These are phyloP conservation scores for Paecilomyces sp. DNA, from an alignment of 2,329 filamentous ascomycete species.

Conservation along the genomic window DNA sequence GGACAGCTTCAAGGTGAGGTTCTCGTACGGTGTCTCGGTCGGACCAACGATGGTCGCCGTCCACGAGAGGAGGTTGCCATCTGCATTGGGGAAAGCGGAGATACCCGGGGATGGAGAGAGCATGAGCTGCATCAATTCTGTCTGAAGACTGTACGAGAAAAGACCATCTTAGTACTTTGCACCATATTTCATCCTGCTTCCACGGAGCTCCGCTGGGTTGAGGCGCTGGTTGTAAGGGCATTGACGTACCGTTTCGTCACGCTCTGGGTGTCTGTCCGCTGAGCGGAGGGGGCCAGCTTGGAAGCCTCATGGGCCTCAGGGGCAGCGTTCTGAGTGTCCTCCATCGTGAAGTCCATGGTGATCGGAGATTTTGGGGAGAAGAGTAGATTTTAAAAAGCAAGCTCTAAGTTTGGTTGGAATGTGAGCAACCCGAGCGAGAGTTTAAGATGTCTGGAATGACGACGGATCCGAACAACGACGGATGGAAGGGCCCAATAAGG, in stretches of 20 bases:
- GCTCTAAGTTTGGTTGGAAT: conserved; percentile 13
- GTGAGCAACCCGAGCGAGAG: conserved; percentile 15
- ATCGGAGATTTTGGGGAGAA: background rate
- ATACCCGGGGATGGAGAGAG: conserved; percentile 87
- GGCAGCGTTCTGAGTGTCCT: conserved; percentile 62
- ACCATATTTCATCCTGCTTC: background rate
- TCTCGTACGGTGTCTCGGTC: conserved; percentile 81
- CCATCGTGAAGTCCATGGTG: conserved; percentile 48
- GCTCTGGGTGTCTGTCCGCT: conserved; percentile 61
- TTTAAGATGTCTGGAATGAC: conserved; percentile 26
- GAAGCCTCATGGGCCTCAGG: conserved; percentile 55
- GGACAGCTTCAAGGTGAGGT: conserved; percentile 82
- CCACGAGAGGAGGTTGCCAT: conserved; percentile 88
- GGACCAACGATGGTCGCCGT: conserved; percentile 90
- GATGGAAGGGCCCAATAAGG: conserved; percentile 9
- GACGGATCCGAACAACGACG: conserved; percentile 20
- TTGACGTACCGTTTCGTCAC: conserved; percentile 65
- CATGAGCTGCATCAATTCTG: conserved; percentile 98
- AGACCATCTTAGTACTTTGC: background rate
- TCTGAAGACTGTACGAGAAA: conserved; percentile 65
- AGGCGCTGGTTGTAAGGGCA: background rate
- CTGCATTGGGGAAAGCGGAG: conserved; percentile 85
- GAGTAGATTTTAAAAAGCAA: conserved; percentile 4
- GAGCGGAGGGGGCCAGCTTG: conserved; percentile 51
- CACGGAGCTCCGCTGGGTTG: background rate